Base-by-base conservation (phyloP, 208 protist species). In the Wallacemonas sp. region DNA sequence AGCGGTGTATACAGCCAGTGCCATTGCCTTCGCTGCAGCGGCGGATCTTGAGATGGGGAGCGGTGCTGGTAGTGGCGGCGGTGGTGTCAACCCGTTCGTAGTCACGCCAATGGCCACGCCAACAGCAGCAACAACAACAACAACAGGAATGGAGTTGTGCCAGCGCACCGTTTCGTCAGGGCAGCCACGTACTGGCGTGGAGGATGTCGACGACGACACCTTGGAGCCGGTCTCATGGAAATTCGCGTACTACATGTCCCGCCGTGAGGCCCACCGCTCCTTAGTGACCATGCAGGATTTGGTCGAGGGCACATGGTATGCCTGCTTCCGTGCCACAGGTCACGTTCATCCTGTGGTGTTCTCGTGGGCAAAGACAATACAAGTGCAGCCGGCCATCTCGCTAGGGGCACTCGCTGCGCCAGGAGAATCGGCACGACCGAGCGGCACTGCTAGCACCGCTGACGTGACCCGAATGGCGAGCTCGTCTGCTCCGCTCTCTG, bases 221-320 rank as follows among this genome's bases (percentile, higher is more conserved):
- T 33, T 80, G 24, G 56, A 70, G 28, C 79, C 82, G 1, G 77
- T 93, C 26, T 95, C 86, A n/a, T 95, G 86, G 84, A 95, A 95
- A 70, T 95, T 93, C 68, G 86, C 86, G 21, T 95, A 83, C 66
- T 86, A 88, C 70, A 95, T 93, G 86, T 88, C 89, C 21, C 70
- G 66, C 12, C 81, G 86, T 15, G 86, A 93, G 33, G 72, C 82
- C 8, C 61, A 58, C 1, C 81, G 89, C 2, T 31, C 45, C 5
- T 51, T 28, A 19, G 42, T 95, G 15, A 82, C 77, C 1, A 34
- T 84, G 66, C 73, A 85, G 24, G 89, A 91, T 34, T 66, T 95
- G 11, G 38, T 90, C 4, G 70, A 86, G 19, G 68, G 69, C 14
- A 80, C 64, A 45, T 95, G 86, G 84, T 62, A 75, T 15, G 73